phyloP scores from a whole-genome alignment of 2,329 filamentous ascomycete genomes.

The Chaetomiaceae sp. region DNA sequence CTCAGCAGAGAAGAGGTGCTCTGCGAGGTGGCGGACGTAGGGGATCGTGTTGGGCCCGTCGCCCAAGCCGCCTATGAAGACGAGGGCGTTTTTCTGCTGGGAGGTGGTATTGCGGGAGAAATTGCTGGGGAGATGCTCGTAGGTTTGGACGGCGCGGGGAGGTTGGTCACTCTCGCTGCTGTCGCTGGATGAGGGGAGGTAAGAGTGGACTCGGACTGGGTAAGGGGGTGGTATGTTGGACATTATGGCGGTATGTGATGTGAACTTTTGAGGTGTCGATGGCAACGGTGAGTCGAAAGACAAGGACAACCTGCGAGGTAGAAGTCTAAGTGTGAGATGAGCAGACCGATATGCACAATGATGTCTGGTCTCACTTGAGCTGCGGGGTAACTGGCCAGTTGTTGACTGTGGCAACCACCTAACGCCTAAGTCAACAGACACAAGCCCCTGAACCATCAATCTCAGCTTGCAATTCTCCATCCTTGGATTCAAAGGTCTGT shows the following conservation, averaged over 20 bases:
- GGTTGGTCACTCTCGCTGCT: background rate
- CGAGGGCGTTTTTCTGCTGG: conserved; percentile 50
- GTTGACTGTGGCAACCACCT: too few relatives aligned
- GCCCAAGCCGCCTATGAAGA: conserved; percentile 67
- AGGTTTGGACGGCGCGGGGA: conserved; percentile 8
- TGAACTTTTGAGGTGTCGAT: background rate
- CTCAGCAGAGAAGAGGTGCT: conserved; percentile 37
- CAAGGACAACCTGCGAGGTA: background rate
- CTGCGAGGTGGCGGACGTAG: conserved; percentile 49
- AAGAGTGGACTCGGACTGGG: conserved; percentile 12
- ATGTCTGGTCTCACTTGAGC: too few relatives aligned
- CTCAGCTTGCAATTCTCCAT: too few relatives aligned
- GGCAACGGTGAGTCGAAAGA: too few relatives aligned
- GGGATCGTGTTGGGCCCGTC: conserved; percentile 64
- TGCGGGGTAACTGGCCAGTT: too few relatives aligned
- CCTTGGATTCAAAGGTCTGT: too few relatives aligned
- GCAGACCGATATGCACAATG: background rate
- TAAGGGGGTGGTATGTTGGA: background rate
- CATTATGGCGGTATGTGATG: background rate
- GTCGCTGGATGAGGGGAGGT: background rate
- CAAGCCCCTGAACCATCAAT: background rate
- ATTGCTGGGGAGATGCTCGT: conserved; percentile 19
- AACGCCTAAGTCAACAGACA: background rate
- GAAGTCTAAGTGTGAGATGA: background rate
- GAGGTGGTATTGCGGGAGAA: conserved; percentile 27